Evolutionary conservation across 139 green algal species (phyloP).

Genomic region (Marvania coccoides): DNA sequence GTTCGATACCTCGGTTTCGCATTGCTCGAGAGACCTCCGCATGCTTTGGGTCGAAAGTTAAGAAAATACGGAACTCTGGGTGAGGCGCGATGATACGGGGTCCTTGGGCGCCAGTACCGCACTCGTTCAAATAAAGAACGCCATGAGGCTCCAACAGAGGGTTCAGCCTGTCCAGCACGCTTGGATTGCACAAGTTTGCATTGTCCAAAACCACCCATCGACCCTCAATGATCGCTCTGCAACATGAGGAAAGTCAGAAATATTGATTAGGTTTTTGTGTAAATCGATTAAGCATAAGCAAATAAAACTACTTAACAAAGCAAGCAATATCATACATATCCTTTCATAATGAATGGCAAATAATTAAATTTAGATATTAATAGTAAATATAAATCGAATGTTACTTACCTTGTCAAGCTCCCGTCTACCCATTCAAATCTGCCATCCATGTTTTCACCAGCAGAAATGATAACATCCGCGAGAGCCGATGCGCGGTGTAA

Average conservation of each 20-base stretch:
- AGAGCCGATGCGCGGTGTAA: slow-evolving; percentile 12
- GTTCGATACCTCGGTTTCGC: slow-evolving; percentile 93
- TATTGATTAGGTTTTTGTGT: no score
- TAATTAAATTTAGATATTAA: no score
- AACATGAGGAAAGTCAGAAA: neutral
- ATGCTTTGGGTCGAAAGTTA: slow-evolving; percentile 79
- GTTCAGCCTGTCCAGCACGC: slow-evolving; percentile 96
- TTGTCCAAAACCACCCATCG: slow-evolving; percentile 95
- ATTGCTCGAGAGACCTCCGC: slow-evolving; percentile 95
- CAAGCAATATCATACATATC: neutral
- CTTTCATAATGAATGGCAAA: no score
- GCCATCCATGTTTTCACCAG: slow-evolving; percentile 50
- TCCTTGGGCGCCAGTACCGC: slow-evolving; percentile 34
- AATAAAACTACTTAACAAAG: no score
- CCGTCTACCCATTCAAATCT: slow-evolving; percentile 99
- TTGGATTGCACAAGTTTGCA: slow-evolving; percentile 93
- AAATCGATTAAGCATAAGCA: no score
- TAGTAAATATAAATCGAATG: no score
- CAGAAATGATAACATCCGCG: slow-evolving; percentile 18
- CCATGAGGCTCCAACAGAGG: slow-evolving; percentile 88
- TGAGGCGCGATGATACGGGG: slow-evolving; percentile 75
- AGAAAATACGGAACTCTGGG: slow-evolving; percentile 88
- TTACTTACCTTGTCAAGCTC: slow-evolving; percentile 50
- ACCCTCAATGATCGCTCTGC: slow-evolving; percentile 65
- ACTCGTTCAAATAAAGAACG: slow-evolving; percentile 83